Conservation (phyloP, 2,329 filamentous ascomycete species). For the Epichloe scottii region DNA sequence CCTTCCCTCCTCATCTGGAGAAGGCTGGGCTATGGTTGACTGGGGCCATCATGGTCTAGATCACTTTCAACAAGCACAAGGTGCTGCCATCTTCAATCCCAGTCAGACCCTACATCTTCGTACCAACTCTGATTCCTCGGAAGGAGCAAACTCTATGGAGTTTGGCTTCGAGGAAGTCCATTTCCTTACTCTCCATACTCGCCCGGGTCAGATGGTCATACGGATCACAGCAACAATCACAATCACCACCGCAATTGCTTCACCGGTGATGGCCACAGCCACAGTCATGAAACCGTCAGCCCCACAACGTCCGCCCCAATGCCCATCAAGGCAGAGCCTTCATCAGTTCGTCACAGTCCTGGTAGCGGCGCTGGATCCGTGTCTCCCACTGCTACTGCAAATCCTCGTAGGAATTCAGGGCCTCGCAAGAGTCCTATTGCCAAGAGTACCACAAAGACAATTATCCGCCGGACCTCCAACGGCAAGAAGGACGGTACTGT, state of each 20-base stretch:
- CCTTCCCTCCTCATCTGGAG: slow-evolving; percentile 67
- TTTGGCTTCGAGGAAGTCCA: slow-evolving; percentile 69
- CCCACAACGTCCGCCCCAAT: slow-evolving; percentile 57
- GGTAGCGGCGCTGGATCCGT: slow-evolving; percentile 47
- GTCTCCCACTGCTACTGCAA: slow-evolving; percentile 48
- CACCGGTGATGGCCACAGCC: slow-evolving; percentile 40
- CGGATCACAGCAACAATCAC: slow-evolving; percentile 13
- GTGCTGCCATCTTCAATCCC: slow-evolving; percentile 75
- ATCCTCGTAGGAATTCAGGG: slow-evolving; percentile 51
- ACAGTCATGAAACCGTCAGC: slow-evolving; percentile 45
- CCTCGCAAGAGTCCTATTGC: slow-evolving; percentile 65
- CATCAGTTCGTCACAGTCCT: slow-evolving; percentile 46
- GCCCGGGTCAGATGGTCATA: slow-evolving; percentile 58
- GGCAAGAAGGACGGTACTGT: slow-evolving; percentile 65
- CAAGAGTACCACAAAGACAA: slow-evolving; percentile 67
- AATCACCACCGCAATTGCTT: slow-evolving; percentile 45
- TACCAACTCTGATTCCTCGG: slow-evolving; percentile 75
- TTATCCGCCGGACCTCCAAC: slow-evolving; percentile 64
- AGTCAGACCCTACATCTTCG: slow-evolving; percentile 80
- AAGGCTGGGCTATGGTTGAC: slow-evolving; percentile 77
- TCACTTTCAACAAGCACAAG: slow-evolving; percentile 42
- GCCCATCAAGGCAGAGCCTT: slow-evolving; percentile 46
- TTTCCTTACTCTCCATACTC: slow-evolving; percentile 72
- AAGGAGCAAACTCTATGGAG: slow-evolving; percentile 53
- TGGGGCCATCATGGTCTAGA: slow-evolving; percentile 55